A percentile compares a stretch with the other conserved stretches of the same genome.
phyloP scores from a whole-genome alignment of 2,329 filamentous ascomycete species.

The Sclerotinia nivalis region DNA sequence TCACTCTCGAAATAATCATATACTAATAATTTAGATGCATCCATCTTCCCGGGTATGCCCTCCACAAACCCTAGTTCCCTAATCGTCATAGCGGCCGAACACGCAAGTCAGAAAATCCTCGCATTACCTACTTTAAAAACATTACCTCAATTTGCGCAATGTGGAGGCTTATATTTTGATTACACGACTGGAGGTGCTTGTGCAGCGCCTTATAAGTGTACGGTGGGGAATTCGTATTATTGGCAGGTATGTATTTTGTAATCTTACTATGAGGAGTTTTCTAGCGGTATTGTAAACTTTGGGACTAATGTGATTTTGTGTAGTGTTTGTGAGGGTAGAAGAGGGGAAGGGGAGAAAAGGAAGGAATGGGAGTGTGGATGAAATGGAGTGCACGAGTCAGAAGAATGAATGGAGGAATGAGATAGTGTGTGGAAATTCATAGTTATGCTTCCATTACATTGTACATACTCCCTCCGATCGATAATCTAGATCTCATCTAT shows the following conservation, averaged over 20 bases:
- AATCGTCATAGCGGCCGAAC: slow-evolving; percentile 64
- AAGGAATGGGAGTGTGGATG: no score
- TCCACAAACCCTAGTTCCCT: slow-evolving; percentile 68
- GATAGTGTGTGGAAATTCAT: no score
- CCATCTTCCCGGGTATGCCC: slow-evolving; percentile 68
- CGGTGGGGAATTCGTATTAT: slow-evolving; percentile 31
- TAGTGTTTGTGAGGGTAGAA: neutral
- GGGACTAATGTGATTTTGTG: neutral
- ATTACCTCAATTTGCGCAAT: slow-evolving; percentile 30
- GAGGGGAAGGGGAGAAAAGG: no score
- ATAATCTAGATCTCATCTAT: no score
- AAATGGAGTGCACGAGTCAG: no score
- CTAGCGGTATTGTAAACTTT: no score
- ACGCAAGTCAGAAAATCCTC: slow-evolving; percentile 42
- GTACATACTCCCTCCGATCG: no score
- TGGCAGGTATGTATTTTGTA: slow-evolving; percentile 28
- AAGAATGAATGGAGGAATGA: no score
- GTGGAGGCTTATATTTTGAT: slow-evolving; percentile 32
- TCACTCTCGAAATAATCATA: neutral
- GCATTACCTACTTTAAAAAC: slow-evolving; percentile 24
- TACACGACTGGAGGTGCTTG: slow-evolving; percentile 26
- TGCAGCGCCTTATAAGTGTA: slow-evolving; percentile 26
- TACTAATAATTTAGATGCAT: neutral
- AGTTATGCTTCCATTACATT: no score
- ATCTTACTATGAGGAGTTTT: neutral